Evolutionary conservation across 1,284 basidiomycete genomes (phyloP), one percentile per base, ranked within the genome.

Genomic region (Pyrrhoderma noxium): DNA sequence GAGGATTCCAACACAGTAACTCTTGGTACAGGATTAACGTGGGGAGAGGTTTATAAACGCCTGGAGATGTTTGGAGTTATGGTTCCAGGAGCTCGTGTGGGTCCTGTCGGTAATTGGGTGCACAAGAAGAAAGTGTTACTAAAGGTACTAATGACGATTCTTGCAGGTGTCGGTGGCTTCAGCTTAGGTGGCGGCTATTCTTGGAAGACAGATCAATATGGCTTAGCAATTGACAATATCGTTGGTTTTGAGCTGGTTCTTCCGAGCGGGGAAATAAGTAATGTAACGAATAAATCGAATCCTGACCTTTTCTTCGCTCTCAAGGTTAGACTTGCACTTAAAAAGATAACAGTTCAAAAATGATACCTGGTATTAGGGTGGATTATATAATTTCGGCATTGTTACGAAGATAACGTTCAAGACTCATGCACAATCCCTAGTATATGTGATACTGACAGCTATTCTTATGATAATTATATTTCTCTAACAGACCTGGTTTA

Each of bases 11-110:
- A 44, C 16, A 53, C 53, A 27, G 56, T 53, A 3, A 55, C 46
- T n/a, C 48, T 59, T 19, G 61, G 61, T 5, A 31, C 55, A 23
- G 59, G 57, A 11, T 47, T 56, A 8, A 56, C 49, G 23, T 62
- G 61, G 61, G 61, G 58, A 34, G 41, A 61, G 14, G 60, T 62
- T 22, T 63, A 62, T 51, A 49, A 40, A 31, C 40, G 19, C 5
- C 51, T 61, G 11, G 51, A 57, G 16, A 49, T 49, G n/a, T 42
- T 43, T 36, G 56, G 55, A 22, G 46, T 55, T 25, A 62, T 49
- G 46, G 58, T 61, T 18, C 48, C 54, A 14, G 61, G 62, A 11
- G 61, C 59, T 3, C 52, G 62, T 16, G 57, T 58, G 19, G 39
- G 48, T 27, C 54, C 59, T n/a, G 49, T 58, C 19, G 57, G 58